A percentile compares a stretch with the other conserved stretches of the same genome.
These are phyloP conservation scores for Rhizopogon sp. DNA, from an alignment of 768 basidiomycete species.

Conservation along the genomic window DNA sequence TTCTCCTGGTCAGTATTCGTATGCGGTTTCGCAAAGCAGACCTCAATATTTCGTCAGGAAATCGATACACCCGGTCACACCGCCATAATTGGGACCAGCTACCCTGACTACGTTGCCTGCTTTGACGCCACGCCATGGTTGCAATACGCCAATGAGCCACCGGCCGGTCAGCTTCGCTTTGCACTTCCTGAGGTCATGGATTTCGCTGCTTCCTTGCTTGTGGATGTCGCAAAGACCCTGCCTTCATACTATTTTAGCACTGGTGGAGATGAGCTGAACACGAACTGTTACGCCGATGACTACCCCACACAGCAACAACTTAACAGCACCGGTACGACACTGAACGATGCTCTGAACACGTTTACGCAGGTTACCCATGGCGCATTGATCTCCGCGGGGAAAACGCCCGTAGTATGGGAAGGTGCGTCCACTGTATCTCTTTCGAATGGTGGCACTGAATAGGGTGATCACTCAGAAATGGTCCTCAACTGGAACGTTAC, in stretches of 20 bases:
- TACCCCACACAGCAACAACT: conserved; percentile 48
- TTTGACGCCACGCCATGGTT: conserved; percentile 34
- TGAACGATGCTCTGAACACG: conserved; percentile 34
- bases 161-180: conserved; percentile 72
- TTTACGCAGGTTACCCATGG: conserved; percentile 33
- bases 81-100: conserved; percentile 48
- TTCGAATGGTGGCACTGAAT: neutral
- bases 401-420: conserved; percentile 48
- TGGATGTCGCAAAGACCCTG: conserved; percentile 42
- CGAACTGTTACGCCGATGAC: conserved; percentile 57
- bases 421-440: conserved; percentile 15
- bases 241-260: conserved; percentile 59
- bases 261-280: conserved; percentile 75
- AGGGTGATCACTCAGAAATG: conserved; percentile 44
- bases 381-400: conserved; percentile 27
- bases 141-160: conserved; percentile 39
- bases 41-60: conserved; percentile 36
- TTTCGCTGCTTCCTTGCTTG: conserved; percentile 49
- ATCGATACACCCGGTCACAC: conserved; percentile 81
- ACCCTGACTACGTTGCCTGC: conserved; percentile 71
- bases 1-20: no score
- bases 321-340: conserved; percentile 28
- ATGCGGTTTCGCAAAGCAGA: no score
- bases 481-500: conserved; percentile 49
- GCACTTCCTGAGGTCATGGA: conserved; percentile 47